phyloP scores from a whole-genome alignment of 306 rosid species.

The Trifolium pratense region DNA sequence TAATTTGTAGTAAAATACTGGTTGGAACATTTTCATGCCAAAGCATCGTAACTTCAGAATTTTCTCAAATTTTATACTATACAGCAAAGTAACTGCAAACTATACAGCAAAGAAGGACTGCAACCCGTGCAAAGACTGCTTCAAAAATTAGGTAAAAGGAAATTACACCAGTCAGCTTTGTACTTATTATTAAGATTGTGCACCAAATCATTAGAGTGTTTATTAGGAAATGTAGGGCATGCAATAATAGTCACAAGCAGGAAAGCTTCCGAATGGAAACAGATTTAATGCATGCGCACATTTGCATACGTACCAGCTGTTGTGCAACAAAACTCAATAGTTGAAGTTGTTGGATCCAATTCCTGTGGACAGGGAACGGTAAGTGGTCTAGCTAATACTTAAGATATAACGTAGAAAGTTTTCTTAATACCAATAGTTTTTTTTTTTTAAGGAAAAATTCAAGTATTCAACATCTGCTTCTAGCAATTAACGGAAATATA shows the following conservation, averaged over 20 bases:
- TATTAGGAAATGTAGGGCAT: neutral
- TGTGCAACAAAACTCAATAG: constrained; percentile 76
- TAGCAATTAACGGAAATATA: neutral
- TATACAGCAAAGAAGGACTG: constrained; percentile 4
- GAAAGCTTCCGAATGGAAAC: constrained; percentile 32
- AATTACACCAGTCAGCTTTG: no score
- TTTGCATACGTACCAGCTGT: constrained; percentile 77
- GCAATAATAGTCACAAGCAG: constrained; percentile 20
- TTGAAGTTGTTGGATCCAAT: constrained; percentile 80
- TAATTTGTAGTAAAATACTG: neutral
- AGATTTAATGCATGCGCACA: constrained; percentile 28
- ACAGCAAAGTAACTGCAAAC: neutral
- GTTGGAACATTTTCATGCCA: constrained; percentile 13
- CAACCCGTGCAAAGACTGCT: constrained; percentile 16
- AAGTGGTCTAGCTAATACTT: constrained; percentile 31
- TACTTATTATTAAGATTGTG: no score
- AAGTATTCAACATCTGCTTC: constrained; percentile 23
- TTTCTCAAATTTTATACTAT: neutral
- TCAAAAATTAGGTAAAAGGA: neutral
- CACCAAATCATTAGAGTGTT: neutral
- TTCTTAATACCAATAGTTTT: neutral
- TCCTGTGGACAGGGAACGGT: constrained; percentile 52
- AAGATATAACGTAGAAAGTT: constrained; percentile 15
- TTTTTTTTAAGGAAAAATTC: constrained; percentile 3
- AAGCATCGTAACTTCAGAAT: constrained; percentile 3